Evolutionary conservation across 441 rosid species (phyloP).

Genomic region (Theobroma grandiflorum): DNA sequence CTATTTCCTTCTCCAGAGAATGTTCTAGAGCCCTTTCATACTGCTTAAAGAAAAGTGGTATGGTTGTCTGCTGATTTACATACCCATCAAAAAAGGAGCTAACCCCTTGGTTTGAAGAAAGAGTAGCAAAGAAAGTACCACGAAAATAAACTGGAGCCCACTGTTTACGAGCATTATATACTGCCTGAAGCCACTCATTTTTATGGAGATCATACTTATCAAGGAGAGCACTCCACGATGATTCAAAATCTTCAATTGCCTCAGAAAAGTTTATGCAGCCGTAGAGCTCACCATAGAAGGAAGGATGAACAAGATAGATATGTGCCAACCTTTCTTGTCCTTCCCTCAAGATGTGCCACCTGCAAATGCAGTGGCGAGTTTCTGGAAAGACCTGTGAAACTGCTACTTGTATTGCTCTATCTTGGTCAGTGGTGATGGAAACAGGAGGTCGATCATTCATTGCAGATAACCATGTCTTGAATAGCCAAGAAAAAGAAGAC

Average conservation of each 20-base stretch:
- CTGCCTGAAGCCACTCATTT: constrained; percentile 71
- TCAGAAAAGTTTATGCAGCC: constrained; percentile 68
- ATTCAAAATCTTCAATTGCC: constrained; percentile 71
- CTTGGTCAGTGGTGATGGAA: constrained; percentile 73
- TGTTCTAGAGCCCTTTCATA: constrained; percentile 70
- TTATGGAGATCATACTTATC: constrained; percentile 55
- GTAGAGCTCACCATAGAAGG: constrained; percentile 62
- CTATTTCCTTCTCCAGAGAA: constrained; percentile 63
- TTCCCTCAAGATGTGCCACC: constrained; percentile 76
- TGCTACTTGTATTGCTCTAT: constrained; percentile 70
- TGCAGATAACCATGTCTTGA: constrained; percentile 69
- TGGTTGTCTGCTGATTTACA: constrained; percentile 64
- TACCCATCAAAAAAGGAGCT: constrained; percentile 66
- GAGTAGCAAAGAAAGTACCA: constrained; percentile 64
- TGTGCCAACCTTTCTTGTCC: constrained; percentile 80
- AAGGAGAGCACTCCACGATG: constrained; percentile 59
- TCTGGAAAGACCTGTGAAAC: constrained; percentile 64
- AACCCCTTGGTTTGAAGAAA: constrained; percentile 63
- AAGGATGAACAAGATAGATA: constrained; percentile 61
- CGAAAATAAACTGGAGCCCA: constrained; percentile 83
- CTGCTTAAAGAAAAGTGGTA: constrained; percentile 65
- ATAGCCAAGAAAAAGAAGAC: constrained; percentile 68
- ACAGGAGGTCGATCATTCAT: constrained; percentile 62
- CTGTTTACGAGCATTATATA: constrained; percentile 63
- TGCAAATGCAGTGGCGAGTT: constrained; percentile 74